Evolutionary conservation across 2,329 filamentous ascomycete species (phyloP).

Genomic region (Neonectria hederae): DNA sequence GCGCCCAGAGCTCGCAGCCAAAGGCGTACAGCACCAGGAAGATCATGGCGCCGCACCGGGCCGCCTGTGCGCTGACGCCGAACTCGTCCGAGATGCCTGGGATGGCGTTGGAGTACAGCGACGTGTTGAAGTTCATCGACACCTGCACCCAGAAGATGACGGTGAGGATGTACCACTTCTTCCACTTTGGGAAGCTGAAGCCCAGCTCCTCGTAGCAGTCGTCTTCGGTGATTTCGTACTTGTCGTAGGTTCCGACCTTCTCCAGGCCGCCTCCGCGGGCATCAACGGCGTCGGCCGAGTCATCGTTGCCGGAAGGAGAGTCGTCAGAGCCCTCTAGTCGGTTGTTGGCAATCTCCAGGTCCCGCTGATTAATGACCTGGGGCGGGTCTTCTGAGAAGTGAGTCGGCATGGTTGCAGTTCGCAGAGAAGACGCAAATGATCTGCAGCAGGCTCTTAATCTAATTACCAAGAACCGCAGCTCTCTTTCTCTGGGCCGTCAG

Average conservation of each 20-base stretch:
- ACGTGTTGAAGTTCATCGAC: conserved; percentile 84
- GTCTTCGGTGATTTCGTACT: conserved; percentile 59
- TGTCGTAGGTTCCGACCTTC: conserved; percentile 51
- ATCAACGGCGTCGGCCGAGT: conserved; percentile 45
- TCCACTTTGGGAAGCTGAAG: conserved; percentile 66
- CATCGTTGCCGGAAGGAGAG: conserved; percentile 25
- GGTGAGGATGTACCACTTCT: conserved; percentile 78
- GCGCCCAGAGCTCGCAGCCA: conserved; percentile 88
- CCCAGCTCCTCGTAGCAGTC: conserved; percentile 75
- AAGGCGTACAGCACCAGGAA: conserved; percentile 85
- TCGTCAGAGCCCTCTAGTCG: conserved; percentile 46
- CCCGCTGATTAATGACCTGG: conserved; percentile 49
- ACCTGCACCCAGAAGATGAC: conserved; percentile 79
- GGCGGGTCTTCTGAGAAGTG: conserved; percentile 51
- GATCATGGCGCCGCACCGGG: conserved; percentile 77
- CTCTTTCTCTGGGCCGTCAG: conserved; percentile 6
- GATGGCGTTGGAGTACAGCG: conserved; percentile 76
- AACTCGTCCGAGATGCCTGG: conserved; percentile 74
- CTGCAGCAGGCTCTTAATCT: not conserved
- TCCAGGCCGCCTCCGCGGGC: conserved; percentile 40
- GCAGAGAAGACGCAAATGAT: not conserved
- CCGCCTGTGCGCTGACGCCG: conserved; percentile 72
- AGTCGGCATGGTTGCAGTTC: conserved; percentile 39
- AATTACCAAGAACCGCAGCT: not conserved
- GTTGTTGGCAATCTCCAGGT: conserved; percentile 50